Conservation (phyloP, 345 rosid species). For the Ceriops tagal region DNA sequence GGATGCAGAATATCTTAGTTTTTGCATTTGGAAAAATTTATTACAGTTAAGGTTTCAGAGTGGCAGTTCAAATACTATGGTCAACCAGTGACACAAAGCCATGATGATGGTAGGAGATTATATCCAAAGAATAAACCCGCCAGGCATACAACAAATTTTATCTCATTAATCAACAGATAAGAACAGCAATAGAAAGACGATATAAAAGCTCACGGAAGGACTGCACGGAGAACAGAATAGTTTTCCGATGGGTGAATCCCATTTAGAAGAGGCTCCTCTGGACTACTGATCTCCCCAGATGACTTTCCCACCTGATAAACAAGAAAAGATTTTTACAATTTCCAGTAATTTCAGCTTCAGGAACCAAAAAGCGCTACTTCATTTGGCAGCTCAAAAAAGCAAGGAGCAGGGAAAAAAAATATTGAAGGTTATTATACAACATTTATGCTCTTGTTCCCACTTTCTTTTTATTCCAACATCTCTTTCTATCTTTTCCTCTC, state of each 20-base stretch:
- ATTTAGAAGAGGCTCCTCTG: conserved; percentile 66
- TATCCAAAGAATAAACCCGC: background rate
- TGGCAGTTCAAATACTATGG: too few relatives aligned
- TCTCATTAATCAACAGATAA: background rate
- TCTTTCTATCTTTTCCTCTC: too few relatives aligned
- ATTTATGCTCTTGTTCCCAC: background rate
- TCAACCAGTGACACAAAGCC: too few relatives aligned
- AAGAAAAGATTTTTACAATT: background rate
- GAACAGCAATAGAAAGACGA: background rate
- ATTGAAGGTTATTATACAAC: background rate
- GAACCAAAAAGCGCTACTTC: background rate
- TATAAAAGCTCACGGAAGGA: conserved; percentile 61
- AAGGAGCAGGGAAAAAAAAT: background rate
- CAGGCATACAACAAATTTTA: background rate
- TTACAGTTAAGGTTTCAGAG: too few relatives aligned
- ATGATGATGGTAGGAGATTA: too few relatives aligned
- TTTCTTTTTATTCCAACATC: too few relatives aligned
- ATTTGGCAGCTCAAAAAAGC: background rate
- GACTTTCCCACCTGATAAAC: conserved; percentile 47
- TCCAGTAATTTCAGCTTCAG: background rate
- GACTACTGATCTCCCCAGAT: conserved; percentile 56
- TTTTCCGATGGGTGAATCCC: conserved; percentile 46
- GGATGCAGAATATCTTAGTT: too few relatives aligned
- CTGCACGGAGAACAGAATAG: conserved; percentile 59
- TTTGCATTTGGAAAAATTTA: too few relatives aligned